Percentiles rank a stretch among this genome's conserved stretches.
Evolutionary conservation across 2,329 filamentous ascomycete genomes (phyloP).

Genomic region (Colletotrichum sp.): DNA sequence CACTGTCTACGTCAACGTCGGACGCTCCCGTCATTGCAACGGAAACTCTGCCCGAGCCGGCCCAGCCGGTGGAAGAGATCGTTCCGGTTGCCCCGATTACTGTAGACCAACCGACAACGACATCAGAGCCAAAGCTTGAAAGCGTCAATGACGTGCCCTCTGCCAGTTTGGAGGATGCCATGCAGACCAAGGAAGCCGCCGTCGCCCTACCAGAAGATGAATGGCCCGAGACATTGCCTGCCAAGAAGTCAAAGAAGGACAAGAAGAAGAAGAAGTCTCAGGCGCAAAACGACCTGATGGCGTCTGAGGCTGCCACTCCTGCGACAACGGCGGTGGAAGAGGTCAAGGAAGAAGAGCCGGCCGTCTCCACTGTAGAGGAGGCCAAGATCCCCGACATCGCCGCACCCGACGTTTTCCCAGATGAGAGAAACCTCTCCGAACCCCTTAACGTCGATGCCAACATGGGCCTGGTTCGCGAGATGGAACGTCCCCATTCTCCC

Average conservation of each 20-base stretch:
- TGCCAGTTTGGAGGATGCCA: neutral
- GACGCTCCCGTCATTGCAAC: neutral
- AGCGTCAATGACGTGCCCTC: neutral
- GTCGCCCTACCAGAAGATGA: neutral
- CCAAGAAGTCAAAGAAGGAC: slow-evolving; percentile 33
- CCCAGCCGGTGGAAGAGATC: neutral
- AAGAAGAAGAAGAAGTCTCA: slow-evolving; percentile 34
- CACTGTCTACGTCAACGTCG: neutral
- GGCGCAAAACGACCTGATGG: neutral
- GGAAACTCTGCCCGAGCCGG: neutral
- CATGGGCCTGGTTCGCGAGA: neutral
- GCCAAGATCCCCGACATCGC: neutral
- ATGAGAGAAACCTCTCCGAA: slow-evolving; percentile 12
- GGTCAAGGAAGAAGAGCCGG: slow-evolving; percentile 28
- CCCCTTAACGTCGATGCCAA: neutral
- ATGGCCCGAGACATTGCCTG: neutral
- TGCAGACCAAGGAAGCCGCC: neutral
- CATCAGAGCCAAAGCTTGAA: neutral
- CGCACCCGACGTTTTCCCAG: neutral
- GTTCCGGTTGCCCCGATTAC: neutral
- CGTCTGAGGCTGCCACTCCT: neutral
- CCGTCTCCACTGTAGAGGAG: slow-evolving; percentile 2
- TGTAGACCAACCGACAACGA: neutral
- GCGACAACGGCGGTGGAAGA: neutral
- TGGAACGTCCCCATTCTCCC: neutral